Percentiles rank a stretch among this genome's conserved stretches.
These are phyloP conservation scores for Alternaria dauci DNA, from an alignment of 2,329 filamentous ascomycete genomes.

Conservation along the genomic window DNA sequence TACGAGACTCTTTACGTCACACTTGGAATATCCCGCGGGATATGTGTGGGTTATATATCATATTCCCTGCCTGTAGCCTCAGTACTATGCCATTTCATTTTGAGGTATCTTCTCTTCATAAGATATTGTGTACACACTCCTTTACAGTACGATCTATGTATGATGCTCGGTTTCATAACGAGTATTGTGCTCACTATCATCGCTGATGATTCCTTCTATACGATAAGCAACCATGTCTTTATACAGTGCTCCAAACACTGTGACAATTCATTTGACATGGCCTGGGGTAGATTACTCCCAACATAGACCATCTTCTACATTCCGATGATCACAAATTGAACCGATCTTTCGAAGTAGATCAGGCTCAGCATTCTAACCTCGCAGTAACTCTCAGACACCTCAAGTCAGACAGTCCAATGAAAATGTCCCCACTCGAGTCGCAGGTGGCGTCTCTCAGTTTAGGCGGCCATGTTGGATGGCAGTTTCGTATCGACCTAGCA, in stretches of 20 bases:
- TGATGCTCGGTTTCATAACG: background rate
- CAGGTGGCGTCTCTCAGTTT: background rate
- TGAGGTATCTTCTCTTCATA: background rate
- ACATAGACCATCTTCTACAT: background rate
- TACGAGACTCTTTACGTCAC: background rate
- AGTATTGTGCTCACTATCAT: background rate
- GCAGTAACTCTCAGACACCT: background rate
- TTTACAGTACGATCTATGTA: no score
- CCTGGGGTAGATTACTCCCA: background rate
- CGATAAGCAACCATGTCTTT: background rate
- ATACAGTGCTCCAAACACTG: background rate
- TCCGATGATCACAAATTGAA: background rate
- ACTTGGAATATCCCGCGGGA: background rate
- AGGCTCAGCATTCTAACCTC: background rate
- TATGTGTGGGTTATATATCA: background rate
- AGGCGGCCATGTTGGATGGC: background rate
- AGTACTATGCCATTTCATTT: background rate
- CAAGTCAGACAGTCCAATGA: background rate
- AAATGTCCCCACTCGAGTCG: background rate
- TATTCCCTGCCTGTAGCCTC: background rate
- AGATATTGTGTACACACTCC: background rate
- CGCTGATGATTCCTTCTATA: background rate
- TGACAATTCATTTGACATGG: background rate
- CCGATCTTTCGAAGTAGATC: background rate
- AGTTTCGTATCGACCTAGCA: conserved; percentile 4